phyloP scores from a whole-genome alignment of 345 rosid genomes.

The Euphorbia peplus region DNA sequence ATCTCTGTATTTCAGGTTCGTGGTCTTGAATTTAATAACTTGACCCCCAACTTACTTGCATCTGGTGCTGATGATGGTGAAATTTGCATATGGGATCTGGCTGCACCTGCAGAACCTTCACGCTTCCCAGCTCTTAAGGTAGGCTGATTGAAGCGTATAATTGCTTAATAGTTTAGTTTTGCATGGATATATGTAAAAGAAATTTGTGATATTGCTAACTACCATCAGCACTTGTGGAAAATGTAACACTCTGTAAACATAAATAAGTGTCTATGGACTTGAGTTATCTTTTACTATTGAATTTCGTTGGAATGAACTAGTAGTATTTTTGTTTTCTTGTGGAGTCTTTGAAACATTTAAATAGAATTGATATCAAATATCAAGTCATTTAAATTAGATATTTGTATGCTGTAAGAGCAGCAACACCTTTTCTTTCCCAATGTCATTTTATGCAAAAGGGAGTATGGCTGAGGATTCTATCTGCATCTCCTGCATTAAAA shows the following conservation, averaged over 20 bases:
- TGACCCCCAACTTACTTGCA: conserved; percentile 80
- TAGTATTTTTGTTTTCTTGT: background rate
- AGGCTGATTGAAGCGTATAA: conserved; percentile 1
- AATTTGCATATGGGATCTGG: conserved; percentile 92
- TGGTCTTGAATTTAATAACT: conserved; percentile 88
- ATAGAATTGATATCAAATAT: background rate
- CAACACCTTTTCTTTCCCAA: background rate
- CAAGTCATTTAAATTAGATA: background rate
- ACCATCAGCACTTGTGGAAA: background rate
- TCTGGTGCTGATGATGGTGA: conserved; percentile 99
- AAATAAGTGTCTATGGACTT: background rate
- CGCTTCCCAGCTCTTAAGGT: conserved; percentile 89
- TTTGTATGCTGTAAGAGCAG: background rate
- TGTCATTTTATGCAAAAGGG: background rate
- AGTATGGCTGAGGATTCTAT: background rate
- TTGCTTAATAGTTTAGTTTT: background rate
- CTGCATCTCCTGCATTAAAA: background rate
- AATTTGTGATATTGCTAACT: background rate
- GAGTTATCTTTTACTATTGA: background rate
- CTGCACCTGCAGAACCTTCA: conserved; percentile 72
- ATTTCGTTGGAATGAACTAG: background rate
- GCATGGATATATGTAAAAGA: background rate
- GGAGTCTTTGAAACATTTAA: background rate
- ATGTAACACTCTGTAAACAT: background rate
- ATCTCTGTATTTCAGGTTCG: conserved; percentile 61